A percentile compares a stretch with the other conserved stretches of the same genome.
Evolutionary conservation across 257 asterid genomes (phyloP).

Genomic region (Linaria vulgaris): DNA sequence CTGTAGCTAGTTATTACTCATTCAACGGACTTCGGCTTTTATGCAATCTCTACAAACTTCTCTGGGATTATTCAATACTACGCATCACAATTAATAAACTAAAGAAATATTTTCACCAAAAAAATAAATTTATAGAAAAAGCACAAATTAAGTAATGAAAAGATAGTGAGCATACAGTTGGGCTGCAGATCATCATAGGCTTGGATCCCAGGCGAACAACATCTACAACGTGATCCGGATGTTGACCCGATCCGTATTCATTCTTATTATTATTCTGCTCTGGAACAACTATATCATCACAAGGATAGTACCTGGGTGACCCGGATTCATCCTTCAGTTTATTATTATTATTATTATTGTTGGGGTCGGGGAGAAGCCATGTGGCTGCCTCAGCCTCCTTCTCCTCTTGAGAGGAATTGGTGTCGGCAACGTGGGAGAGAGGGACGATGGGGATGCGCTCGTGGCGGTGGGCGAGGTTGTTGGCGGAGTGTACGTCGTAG

Average conservation of each 20-base stretch:
- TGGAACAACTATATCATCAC: conserved; percentile 76
- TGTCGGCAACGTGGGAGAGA: conserved; percentile 29
- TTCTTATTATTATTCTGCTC: conserved; percentile 49
- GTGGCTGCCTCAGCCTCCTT: conserved; percentile 53
- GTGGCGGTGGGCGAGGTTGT: conserved; percentile 80
- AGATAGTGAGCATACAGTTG: too few relatives aligned
- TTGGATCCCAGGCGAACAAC: conserved; percentile 49
- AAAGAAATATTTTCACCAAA: too few relatives aligned
- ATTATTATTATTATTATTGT: not conserved
- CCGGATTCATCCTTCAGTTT: too few relatives aligned
- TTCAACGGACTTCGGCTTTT: too few relatives aligned
- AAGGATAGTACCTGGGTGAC: conserved; percentile 45
- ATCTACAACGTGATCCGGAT: conserved; percentile 64
- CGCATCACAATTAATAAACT: too few relatives aligned
- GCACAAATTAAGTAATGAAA: too few relatives aligned
- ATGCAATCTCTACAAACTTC: too few relatives aligned
- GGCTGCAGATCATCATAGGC: conserved; percentile 57
- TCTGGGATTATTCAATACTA: too few relatives aligned
- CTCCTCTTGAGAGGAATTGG: too few relatives aligned
- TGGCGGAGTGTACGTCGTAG: conserved; percentile 86
- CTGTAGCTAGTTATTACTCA: too few relatives aligned
- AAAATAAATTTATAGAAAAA: too few relatives aligned
- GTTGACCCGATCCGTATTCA: conserved; percentile 32
- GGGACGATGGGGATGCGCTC: conserved; percentile 75
- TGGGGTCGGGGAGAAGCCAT: conserved; percentile 48